phyloP scores from a whole-genome alignment of 768 basidiomycete species.

The Rhodotorula sphaerocarpa region DNA sequence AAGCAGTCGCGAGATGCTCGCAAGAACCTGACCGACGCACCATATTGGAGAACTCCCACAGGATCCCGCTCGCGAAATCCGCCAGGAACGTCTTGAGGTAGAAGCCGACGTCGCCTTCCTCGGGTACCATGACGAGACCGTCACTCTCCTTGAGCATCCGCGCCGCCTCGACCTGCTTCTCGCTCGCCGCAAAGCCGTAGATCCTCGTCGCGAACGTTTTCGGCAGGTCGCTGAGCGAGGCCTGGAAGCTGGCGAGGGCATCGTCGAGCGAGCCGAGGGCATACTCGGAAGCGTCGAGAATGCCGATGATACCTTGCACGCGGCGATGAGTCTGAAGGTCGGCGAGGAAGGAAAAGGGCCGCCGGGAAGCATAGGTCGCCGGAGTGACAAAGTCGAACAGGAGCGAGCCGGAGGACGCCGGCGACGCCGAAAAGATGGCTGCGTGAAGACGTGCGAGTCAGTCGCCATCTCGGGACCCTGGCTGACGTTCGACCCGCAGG shows the following conservation, averaged over 20 bases:
- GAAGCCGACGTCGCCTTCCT: constrained; percentile 70
- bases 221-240: constrained; percentile 50
- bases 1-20: no score
- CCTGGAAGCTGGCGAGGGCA: constrained; percentile 57
- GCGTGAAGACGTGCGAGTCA: constrained; percentile 8
- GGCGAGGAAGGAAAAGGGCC: constrained; percentile 57
- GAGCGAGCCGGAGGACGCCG: constrained; percentile 65
- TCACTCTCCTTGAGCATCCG: constrained; percentile 44
- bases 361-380: constrained; percentile 60
- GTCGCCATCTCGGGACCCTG: neutral
- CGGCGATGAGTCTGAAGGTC: constrained; percentile 61
- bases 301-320: constrained; percentile 77
- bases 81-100: constrained; percentile 83
- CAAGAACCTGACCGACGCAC: no score
- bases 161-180: constrained; percentile 50
- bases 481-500: no score
- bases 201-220: constrained; percentile 74
- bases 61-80: constrained; percentile 75
- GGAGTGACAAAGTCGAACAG: constrained; percentile 72
- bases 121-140: constrained; percentile 70
- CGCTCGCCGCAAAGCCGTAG: constrained; percentile 70
- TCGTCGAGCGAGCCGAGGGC: constrained; percentile 53
- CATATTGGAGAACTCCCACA: constrained; percentile 74
- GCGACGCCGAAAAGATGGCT: constrained; percentile 77
- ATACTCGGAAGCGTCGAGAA: constrained; percentile 53